Base-by-base conservation (phyloP, 164 flowering plant species). In the Umbellularia californica region DNA sequence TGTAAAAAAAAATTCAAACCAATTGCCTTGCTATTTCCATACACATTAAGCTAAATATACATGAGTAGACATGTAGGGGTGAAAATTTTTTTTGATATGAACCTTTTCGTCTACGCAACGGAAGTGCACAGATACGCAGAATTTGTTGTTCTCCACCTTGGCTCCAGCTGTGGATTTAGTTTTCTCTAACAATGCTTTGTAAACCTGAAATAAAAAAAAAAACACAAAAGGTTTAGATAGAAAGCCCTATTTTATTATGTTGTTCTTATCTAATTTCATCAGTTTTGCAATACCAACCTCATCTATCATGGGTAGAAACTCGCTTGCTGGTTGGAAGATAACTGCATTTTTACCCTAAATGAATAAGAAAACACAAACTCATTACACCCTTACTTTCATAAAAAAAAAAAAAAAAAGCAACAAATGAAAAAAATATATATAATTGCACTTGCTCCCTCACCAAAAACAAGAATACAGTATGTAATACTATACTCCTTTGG, bases 71-170 rank as follows among this genome's bases (percentile, higher is more conserved):
- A 58, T n/a, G 7, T 12, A 15, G 22, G 19, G 22, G n/a, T 58
- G 19, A 15, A n/a, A 65, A 2, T 25, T 20, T 23, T 23, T 23
- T 14, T 65, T 15, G 24, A 65, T 67, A 30, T 12, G 19, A 5
- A 96, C 98, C 90, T 87, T 91, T 76, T 96, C 98, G 19, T 96
- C 99, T 68, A 96, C 97, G 72, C 97, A 84, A 5, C 99, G 88
- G 68, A 77, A 96, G 79, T 94, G 97, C 50, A 96, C 99, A 5
- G 99, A 96, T 24, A 86, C 72, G 72, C 99, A 96, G 77, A 94
- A 96, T 79, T 87, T 92, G 84, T 96, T 91, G 79, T 96, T 84
- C 84, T 96, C 99, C 63, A 96, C 97, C 33, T 70, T 91, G 5
- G 97, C 90, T 25, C 99, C 98, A 0, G 85, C 84, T 17, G 81